Percentiles rank a stretch among this genome's conserved stretches.
These are phyloP conservation scores for Ophiocordyceps camponoti-rufipedis DNA, from an alignment of 2,329 filamentous ascomycete genomes.

Conservation along the genomic window DNA sequence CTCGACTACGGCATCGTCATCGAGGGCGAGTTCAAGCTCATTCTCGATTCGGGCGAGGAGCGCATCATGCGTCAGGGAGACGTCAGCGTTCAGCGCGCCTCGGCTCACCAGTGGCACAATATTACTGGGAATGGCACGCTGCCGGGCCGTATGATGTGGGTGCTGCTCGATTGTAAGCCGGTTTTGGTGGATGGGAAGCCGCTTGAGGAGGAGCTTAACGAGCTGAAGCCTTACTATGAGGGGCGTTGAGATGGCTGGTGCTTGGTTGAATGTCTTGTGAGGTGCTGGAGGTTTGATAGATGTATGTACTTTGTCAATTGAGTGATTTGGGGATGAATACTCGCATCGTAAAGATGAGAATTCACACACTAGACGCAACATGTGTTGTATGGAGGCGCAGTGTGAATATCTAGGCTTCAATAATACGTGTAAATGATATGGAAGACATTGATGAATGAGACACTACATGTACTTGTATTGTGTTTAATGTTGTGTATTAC, in stretches of 20 bases:
- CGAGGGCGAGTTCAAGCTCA: constrained; percentile 33
- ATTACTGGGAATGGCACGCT: constrained; percentile 15
- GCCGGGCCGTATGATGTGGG: constrained; percentile 26
- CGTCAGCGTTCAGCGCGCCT: constrained; percentile 35
- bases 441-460: too few relatives aligned
- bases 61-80: constrained; percentile 29
- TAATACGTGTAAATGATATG: too few relatives aligned
- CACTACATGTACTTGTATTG: too few relatives aligned
- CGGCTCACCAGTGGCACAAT: constrained; percentile 37
- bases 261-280: not conserved
- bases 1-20: constrained; percentile 37
- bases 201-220: not conserved
- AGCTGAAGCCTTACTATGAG: not conserved
- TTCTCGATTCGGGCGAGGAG: constrained; percentile 30
- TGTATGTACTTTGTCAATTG: not conserved
- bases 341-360: too few relatives aligned
- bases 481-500: too few relatives aligned
- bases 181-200: constrained; percentile 2
- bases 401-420: too few relatives aligned
- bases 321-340: too few relatives aligned
- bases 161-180: constrained; percentile 11
- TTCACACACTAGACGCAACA: too few relatives aligned
- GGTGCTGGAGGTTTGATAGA: not conserved
- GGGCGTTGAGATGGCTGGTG: not conserved
- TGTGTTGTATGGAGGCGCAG: too few relatives aligned